Percentiles rank a stretch among this genome's conserved stretches.
Evolutionary conservation across 331 rosid genomes (phyloP).

Genomic region (Pyrus hybrid): DNA sequence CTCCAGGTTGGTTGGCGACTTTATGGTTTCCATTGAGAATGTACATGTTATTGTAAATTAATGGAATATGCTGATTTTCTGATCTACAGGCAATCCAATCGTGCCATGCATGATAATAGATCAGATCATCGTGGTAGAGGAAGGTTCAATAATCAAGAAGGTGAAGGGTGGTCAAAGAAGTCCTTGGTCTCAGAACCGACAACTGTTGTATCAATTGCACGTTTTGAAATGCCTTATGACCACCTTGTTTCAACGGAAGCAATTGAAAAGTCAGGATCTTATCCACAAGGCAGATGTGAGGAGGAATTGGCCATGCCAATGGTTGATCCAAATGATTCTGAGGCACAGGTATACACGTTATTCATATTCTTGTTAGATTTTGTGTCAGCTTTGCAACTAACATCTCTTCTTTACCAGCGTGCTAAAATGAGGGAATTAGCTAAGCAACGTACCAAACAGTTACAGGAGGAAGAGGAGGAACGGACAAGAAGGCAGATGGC

Average conservation of each 20-base stretch:
- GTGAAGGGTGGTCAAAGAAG: constrained; percentile 56
- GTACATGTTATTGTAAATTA: constrained; percentile 14
- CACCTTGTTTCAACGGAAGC: constrained; percentile 32
- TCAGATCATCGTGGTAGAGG: constrained; percentile 42
- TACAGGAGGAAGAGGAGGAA: constrained; percentile 90
- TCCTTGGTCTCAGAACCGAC: constrained; percentile 28
- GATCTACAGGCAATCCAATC: constrained; percentile 52
- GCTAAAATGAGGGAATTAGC: constrained; percentile 60
- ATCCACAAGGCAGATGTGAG: constrained; percentile 33
- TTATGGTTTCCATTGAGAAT: constrained; percentile 19
- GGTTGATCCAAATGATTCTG: constrained; percentile 41
- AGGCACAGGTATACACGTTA: constrained; percentile 54
- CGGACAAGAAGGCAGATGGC: constrained; percentile 68
- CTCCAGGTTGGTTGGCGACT: constrained; percentile 52
- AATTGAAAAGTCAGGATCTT: constrained; percentile 29
- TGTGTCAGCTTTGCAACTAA: constrained; percentile 9
- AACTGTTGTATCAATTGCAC: constrained; percentile 24
- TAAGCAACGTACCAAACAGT: constrained; percentile 66
- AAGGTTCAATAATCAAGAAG: constrained; percentile 38
- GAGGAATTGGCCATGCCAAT: constrained; percentile 35
- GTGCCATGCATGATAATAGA: constrained; percentile 53
- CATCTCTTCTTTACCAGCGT: constrained; percentile 40
- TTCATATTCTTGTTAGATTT: constrained; percentile 3
- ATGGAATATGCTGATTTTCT: constrained; percentile 22
- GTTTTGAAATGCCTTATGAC: constrained; percentile 36